These are phyloP conservation scores for Bruguiera parviflora DNA, from an alignment of 345 rosid genomes.

Conservation along the genomic window DNA sequence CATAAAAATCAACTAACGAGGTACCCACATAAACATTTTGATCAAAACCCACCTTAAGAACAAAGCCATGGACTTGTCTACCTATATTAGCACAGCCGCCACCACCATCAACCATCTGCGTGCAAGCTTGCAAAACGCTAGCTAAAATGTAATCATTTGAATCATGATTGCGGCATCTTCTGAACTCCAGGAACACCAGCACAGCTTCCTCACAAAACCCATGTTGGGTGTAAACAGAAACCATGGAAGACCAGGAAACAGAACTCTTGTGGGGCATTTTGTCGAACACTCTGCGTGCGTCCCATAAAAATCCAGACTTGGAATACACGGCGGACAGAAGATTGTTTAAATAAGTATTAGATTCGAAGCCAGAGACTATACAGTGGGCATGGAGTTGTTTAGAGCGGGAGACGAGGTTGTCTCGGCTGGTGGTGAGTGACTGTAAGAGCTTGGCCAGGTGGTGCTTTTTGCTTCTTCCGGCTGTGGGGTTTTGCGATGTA, in stretches of 20 bases:
- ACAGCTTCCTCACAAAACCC: conserved; percentile 46
- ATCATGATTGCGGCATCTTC: conserved; percentile 30
- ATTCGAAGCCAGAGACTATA: conserved; percentile 35
- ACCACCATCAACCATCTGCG: conserved; percentile 24
- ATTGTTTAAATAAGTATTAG: conserved; percentile 46
- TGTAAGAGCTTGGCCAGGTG: conserved; percentile 44
- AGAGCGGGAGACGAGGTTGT: conserved; percentile 15
- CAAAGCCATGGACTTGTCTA: conserved; percentile 52
- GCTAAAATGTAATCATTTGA: conserved; percentile 63
- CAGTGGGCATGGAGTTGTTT: conserved; percentile 49
- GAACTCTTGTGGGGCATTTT: conserved; percentile 55
- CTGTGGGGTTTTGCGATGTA: background rate
- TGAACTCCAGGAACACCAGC: conserved; percentile 39
- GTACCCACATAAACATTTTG: conserved; percentile 66
- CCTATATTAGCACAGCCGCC: conserved; percentile 19
- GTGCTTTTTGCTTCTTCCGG: conserved; percentile 22
- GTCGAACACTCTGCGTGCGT: conserved; percentile 51
- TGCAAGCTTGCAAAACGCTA: conserved; percentile 58
- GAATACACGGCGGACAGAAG: conserved; percentile 36
- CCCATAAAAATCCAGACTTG: conserved; percentile 17
- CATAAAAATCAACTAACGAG: conserved; percentile 53
- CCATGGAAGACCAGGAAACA: conserved; percentile 69
- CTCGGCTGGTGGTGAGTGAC: conserved; percentile 14
- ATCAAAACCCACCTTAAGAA: conserved; percentile 54
- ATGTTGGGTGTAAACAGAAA: conserved; percentile 53